phyloP scores from a whole-genome alignment of 1,139 yeast genomes.

The Yamadazyma dendronema region DNA sequence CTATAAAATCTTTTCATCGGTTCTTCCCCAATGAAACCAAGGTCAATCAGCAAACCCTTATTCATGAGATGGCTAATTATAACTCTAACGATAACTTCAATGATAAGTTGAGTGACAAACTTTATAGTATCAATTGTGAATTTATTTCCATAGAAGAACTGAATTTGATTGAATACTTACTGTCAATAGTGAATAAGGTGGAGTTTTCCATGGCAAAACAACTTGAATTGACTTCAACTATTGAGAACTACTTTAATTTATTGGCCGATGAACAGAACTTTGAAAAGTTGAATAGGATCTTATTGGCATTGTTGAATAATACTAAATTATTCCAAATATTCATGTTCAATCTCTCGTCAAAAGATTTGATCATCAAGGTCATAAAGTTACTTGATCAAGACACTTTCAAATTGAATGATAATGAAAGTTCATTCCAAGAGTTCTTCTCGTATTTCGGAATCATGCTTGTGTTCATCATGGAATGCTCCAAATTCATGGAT shows the following conservation, averaged over 20 bases:
- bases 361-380: conserved; percentile 23
- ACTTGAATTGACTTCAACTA: conserved; percentile 32
- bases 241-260: conserved; percentile 34
- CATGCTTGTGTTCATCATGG: conserved; percentile 48
- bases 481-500: conserved; percentile 44
- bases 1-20: conserved; percentile 41
- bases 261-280: conserved; percentile 39
- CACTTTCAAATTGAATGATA: conserved; percentile 38
- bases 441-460: conserved; percentile 67
- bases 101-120: conserved; percentile 27
- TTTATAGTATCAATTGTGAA: conserved; percentile 51
- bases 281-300: conserved; percentile 48
- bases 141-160: conserved; percentile 55
- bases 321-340: conserved; percentile 42
- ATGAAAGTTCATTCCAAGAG: conserved; percentile 64
- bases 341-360: conserved; percentile 26
- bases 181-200: conserved; percentile 24
- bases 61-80: conserved; percentile 22
- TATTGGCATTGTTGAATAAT: conserved; percentile 45
- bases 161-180: conserved; percentile 41
- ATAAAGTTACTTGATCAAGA: conserved; percentile 36
- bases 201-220: conserved; percentile 41
- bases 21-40: conserved; percentile 37
- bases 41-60: conserved; percentile 31
- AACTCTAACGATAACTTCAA: conserved; percentile 17